Base-by-base conservation (phyloP, 768 basidiomycete species). In the Termitomyces sp. region DNA sequence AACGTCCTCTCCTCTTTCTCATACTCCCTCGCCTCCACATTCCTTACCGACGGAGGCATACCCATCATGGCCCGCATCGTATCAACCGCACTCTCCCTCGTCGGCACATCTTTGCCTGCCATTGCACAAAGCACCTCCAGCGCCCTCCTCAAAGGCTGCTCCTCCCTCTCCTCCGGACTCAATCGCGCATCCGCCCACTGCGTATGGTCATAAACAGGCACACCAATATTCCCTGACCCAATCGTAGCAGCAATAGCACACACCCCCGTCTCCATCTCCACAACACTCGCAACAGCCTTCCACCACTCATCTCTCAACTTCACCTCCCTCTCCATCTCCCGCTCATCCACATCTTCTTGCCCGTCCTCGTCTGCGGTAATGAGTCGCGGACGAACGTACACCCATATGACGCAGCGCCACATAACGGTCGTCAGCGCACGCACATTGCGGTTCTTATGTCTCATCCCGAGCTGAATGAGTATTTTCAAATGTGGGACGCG, bases 381-480 rank as follows among this genome's bases (percentile, higher is more conserved):
- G 1, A 59, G 36, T 9, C 47, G n/a, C 1, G 85, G 83, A 54
- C 79, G 83, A 67, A 87, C 77, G 66, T 83, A 90, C 11, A 75
- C 78, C 88, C 88, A 91, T 6, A 77, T 70, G 35, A 86, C 64
- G 41, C 78, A 74, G 5, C 88, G 80, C 90, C 90, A 93, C 20
- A 83, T 72, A 3, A 87, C 64, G 54, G 82, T 81, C 3, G 78
- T 79, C 1, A 92, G 69, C 4, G 77, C 82, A 14, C 90, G 80
- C 5, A 91, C 78, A 3, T 83, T 77, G 38, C 81, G 82, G 71
- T 84, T 86, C 66, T 77, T 81, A 63, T 87, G 84, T 5, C 79
- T 78, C 73, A 87, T 73, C 0, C 82, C 83, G 8, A 82, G 70
- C 13, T 76, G 70, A 13, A 88, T 73, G 28, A 88, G 71, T 0